These are phyloP conservation scores for Alternaria alternata DNA, from an alignment of 2,329 filamentous ascomycete genomes.

Conservation along the genomic window DNA sequence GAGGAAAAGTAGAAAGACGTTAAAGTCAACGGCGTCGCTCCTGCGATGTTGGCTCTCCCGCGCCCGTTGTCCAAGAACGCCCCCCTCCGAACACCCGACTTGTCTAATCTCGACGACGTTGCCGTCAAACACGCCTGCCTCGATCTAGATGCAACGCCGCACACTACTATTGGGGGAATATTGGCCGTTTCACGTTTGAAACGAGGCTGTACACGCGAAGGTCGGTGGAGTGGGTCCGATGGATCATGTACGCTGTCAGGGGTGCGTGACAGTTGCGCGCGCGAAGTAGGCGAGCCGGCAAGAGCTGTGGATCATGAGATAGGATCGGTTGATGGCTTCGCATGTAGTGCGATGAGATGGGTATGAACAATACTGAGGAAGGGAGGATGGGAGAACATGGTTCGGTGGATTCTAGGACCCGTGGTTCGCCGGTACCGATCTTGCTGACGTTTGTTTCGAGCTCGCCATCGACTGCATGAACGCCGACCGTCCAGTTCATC, in stretches of 20 bases:
- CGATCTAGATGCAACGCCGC: conserved; percentile 13
- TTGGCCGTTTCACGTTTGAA: conserved; percentile 33
- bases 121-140: conserved; percentile 22
- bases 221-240: conserved; percentile 1
- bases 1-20: neutral
- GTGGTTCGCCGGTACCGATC: neutral
- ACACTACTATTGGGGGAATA: conserved; percentile 29
- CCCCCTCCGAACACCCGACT: conserved; percentile 1
- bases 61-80: neutral
- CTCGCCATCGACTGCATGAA: conserved; percentile 5
- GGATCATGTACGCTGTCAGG: conserved; percentile 1
- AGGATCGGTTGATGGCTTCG: neutral
- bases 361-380: neutral
- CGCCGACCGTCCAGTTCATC: conserved; percentile 9
- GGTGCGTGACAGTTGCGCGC: conserved; percentile 18
- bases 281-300: conserved; percentile 9
- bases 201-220: conserved; percentile 19
- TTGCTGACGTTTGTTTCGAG: neutral
- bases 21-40: neutral
- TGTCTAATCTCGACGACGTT: conserved; percentile 10
- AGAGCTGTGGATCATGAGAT: neutral
- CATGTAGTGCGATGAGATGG: neutral
- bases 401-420: neutral
- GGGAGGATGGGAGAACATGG: neutral
- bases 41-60: neutral